These are phyloP conservation scores for Rhizopus sp. DNA, from an alignment of 371 early-diverging fungal species.

Conservation along the genomic window DNA sequence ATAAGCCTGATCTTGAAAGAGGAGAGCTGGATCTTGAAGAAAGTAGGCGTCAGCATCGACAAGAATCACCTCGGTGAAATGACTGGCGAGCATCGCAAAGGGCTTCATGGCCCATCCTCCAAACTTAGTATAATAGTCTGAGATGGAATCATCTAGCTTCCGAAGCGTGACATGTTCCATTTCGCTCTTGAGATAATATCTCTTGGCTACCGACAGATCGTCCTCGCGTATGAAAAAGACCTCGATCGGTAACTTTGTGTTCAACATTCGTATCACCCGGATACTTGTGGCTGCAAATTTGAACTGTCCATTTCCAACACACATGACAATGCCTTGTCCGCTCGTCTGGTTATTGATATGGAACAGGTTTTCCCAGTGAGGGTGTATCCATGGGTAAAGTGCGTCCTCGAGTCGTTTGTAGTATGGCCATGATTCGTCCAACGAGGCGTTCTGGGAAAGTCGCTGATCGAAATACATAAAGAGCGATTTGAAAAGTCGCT, in stretches of 20 bases:
- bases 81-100: slow-evolving; percentile 58
- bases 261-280: slow-evolving; percentile 42
- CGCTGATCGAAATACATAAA: slow-evolving; percentile 38
- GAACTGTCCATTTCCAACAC: slow-evolving; percentile 35
- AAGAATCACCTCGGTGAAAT: slow-evolving; percentile 59
- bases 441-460: slow-evolving; percentile 3
- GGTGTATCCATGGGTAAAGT: slow-evolving; percentile 35
- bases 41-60: slow-evolving; percentile 72
- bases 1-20: slow-evolving; percentile 54
- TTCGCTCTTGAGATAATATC: slow-evolving; percentile 37
- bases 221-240: slow-evolving; percentile 59
- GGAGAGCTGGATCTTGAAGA: slow-evolving; percentile 51
- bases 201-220: slow-evolving; percentile 47
- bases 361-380: slow-evolving; percentile 29
- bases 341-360: slow-evolving; percentile 26
- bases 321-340: slow-evolving; percentile 31
- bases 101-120: slow-evolving; percentile 63
- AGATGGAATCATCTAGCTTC: slow-evolving; percentile 47
- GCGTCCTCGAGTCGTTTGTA: slow-evolving; percentile 22
- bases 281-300: slow-evolving; percentile 29
- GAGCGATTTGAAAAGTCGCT: slow-evolving; percentile 39
- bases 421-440: slow-evolving; percentile 15
- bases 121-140: slow-evolving; percentile 38
- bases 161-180: slow-evolving; percentile 38
- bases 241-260: slow-evolving; percentile 64